phyloP scores from a whole-genome alignment of 225 moss, liverwort and hornwort genomes.

The Marchantia paleacea region DNA sequence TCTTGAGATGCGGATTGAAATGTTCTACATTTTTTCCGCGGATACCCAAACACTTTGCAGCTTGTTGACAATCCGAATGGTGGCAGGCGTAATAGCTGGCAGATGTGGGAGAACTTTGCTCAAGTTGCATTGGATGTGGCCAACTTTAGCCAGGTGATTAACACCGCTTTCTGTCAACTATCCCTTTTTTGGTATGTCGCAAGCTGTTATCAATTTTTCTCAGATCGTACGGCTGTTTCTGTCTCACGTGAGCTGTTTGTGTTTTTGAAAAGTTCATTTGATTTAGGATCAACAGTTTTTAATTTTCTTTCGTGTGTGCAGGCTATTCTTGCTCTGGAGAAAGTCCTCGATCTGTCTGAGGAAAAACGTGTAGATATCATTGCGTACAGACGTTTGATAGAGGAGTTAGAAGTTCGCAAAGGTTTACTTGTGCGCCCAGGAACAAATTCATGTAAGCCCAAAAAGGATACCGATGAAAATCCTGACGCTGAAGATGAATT shows the following conservation, averaged over 20 bases:
- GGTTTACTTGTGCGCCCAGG: conserved; percentile 18
- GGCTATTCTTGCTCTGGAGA: conserved; percentile 70
- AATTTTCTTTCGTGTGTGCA: conserved; percentile 28
- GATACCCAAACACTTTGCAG: conserved; percentile 4
- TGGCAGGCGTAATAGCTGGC: conserved; percentile 86
- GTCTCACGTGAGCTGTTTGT: background rate
- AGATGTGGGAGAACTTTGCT: conserved; percentile 99
- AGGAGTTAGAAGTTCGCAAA: conserved; percentile 62
- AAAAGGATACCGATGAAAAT: conserved; percentile 14
- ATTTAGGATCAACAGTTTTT: background rate
- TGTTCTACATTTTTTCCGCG: background rate
- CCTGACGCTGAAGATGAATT: conserved; percentile 26
- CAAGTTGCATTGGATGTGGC: conserved; percentile 76
- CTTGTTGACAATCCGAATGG: background rate
- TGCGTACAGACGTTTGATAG: conserved; percentile 58
- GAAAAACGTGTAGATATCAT: conserved; percentile 74
- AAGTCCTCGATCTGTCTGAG: conserved; percentile 80
- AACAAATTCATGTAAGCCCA: background rate
- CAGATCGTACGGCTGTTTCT: background rate
- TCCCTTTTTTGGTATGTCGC: background rate
- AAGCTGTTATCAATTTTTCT: background rate
- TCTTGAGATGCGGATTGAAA: background rate
- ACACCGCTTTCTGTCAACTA: background rate
- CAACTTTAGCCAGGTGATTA: conserved; percentile 66
- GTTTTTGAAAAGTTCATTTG: background rate